Conservation (phyloP, 495 filamentous ascomycete species). For the Lasiosphaeris hirsuta region DNA sequence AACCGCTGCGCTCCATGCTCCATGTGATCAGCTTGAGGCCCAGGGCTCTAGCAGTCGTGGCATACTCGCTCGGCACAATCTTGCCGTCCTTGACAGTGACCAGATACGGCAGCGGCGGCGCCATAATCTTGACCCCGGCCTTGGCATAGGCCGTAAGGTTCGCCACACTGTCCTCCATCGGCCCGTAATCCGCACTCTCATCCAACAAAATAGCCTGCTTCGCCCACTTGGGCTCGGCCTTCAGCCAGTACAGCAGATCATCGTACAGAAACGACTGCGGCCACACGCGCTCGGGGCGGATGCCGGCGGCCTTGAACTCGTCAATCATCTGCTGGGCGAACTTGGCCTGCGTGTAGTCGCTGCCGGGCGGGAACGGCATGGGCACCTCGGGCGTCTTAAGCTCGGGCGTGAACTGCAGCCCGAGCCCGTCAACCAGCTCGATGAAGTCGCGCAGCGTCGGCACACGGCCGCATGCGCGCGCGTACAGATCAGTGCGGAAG, state of each 20-base stretch:
- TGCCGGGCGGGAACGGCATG: constrained; percentile 55
- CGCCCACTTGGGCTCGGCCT: constrained; percentile 52
- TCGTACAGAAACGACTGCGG: constrained; percentile 57
- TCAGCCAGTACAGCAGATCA: constrained; percentile 60
- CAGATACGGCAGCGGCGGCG: constrained; percentile 42
- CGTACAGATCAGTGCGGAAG: constrained; percentile 58
- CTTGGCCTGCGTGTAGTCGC: constrained; percentile 54
- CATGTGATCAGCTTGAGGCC: constrained; percentile 58
- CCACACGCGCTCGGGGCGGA: constrained; percentile 55
- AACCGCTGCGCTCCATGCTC: constrained; percentile 59
- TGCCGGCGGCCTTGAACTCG: constrained; percentile 50
- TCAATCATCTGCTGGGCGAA: constrained; percentile 59
- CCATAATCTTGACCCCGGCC: constrained; percentile 42
- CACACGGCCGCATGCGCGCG: constrained; percentile 49
- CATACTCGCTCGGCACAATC: constrained; percentile 43
- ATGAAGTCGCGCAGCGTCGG: constrained; percentile 54
- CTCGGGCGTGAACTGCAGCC: constrained; percentile 58
- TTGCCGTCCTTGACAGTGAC: constrained; percentile 36
- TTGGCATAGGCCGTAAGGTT: constrained; percentile 43
- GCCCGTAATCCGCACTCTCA: constrained; percentile 48
- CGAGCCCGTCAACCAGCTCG: constrained; percentile 47
- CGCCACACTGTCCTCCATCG: constrained; percentile 46
- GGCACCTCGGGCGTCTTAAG: constrained; percentile 56
- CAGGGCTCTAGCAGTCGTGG: constrained; percentile 46
- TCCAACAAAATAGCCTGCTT: constrained; percentile 59